A percentile compares a stretch with the other conserved stretches of the same genome.
These are phyloP conservation scores for Antarctomyces pellizariae DNA, from an alignment of 495 filamentous ascomycete species.

Conservation along the genomic window DNA sequence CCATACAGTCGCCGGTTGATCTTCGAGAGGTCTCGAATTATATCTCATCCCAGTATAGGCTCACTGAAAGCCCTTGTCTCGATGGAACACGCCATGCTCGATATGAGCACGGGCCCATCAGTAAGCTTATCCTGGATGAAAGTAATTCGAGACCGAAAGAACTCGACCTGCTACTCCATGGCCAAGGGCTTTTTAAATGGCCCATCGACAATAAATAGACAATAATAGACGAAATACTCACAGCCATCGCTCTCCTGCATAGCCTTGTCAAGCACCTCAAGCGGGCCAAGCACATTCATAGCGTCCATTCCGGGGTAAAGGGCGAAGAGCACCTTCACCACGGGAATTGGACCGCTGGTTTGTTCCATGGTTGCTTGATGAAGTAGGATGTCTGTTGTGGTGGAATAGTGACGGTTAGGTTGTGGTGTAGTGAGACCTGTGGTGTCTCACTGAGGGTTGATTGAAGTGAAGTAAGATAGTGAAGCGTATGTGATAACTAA, in stretches of 20 bases:
- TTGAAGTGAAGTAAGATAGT: too few species aligned
- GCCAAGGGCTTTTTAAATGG: neutral
- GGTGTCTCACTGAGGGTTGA: too few species aligned
- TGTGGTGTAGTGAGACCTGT: too few species aligned
- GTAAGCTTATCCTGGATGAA: too few species aligned
- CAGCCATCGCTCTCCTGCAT: conserved; percentile 37
- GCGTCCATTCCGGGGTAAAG: conserved; percentile 25
- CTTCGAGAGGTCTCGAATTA: conserved; percentile 4
- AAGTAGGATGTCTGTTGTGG: too few species aligned
- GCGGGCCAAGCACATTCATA: conserved; percentile 42
- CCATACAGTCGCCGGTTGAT: neutral
- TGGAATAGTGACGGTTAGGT: too few species aligned
- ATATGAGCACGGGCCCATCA: too few species aligned
- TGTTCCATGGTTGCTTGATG: conserved; percentile 13
- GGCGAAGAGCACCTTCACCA: conserved; percentile 28
- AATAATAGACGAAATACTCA: conserved; percentile 16
- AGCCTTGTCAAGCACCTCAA: conserved; percentile 36
- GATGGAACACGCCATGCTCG: too few species aligned
- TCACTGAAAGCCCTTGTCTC: too few species aligned
- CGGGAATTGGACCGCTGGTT: conserved; percentile 8
- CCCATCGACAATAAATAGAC: conserved; percentile 1
- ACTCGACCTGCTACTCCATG: conserved; percentile 5
- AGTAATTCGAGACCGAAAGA: too few species aligned
- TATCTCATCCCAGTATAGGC: conserved; percentile 3
- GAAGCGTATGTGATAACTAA: too few species aligned